A percentile compares a stretch with the other conserved stretches of the same genome.
Evolutionary conservation across 148 eudicot genomes (phyloP).

Genomic region (Fagopyrum tataricum): DNA sequence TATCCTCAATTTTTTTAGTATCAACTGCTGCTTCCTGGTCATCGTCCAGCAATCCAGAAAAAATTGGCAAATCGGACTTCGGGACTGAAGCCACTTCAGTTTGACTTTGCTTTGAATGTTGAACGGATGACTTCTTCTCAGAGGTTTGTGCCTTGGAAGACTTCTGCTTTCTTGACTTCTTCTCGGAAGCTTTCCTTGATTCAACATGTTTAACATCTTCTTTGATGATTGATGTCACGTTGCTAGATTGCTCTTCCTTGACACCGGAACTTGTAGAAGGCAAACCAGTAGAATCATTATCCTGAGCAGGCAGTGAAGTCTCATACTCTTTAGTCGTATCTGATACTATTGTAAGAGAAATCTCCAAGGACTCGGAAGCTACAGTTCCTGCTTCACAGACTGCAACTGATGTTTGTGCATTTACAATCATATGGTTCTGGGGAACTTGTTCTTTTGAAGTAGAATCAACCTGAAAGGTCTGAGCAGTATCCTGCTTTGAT

Average conservation of each 20-base stretch:
- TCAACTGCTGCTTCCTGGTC: constrained; percentile 13
- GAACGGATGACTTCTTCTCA: constrained; percentile 28
- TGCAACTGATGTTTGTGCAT: too few relatives aligned
- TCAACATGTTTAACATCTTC: constrained; percentile 42
- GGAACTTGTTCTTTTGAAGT: neutral
- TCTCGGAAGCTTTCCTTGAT: constrained; percentile 55
- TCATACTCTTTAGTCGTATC: constrained; percentile 18
- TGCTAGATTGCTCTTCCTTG: constrained; percentile 22
- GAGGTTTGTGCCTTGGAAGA: constrained; percentile 60
- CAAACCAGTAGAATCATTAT: constrained; percentile 17
- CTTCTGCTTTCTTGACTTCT: constrained; percentile 73
- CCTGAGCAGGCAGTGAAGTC: constrained; percentile 19
- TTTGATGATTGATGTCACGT: constrained; percentile 29
- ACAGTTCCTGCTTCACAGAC: neutral
- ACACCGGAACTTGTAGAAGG: constrained; percentile 21
- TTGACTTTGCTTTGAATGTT: constrained; percentile 41
- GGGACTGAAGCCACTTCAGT: constrained; percentile 21
- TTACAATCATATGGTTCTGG: neutral
- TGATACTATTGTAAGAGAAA: neutral
- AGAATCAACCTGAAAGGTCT: constrained; percentile 16
- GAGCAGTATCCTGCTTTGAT: constrained; percentile 2
- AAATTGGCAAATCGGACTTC: constrained; percentile 18
- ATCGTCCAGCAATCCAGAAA: constrained; percentile 9
- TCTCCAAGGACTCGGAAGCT: neutral
- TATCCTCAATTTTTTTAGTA: constrained; percentile 22